A percentile compares a stretch with the other conserved stretches of the same genome.
phyloP scores from a whole-genome alignment of 179 eudicot species.

The Beta macrorhiza region DNA sequence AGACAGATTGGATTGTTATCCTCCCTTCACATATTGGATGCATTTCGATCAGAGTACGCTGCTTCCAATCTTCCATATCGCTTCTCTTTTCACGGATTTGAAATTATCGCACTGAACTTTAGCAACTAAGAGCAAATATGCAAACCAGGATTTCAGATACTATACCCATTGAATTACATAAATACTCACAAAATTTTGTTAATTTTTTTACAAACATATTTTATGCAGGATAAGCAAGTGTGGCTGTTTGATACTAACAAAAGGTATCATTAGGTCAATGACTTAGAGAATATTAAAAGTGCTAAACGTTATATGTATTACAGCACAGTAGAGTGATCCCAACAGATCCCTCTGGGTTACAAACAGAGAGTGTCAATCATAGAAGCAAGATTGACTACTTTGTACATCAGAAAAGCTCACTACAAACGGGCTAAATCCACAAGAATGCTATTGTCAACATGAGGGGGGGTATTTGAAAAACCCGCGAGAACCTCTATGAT shows the following conservation, averaged over 20 bases:
- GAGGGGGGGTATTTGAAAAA: not conserved
- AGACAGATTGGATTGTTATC: no score
- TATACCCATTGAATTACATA: no score
- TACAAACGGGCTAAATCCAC: not conserved
- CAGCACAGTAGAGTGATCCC: not conserved
- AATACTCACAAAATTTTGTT: no score
- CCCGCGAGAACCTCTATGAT: constrained; percentile 35
- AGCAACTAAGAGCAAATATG: no score
- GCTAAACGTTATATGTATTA: not conserved
- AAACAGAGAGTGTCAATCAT: constrained; percentile 11
- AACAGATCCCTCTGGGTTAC: constrained; percentile 2
- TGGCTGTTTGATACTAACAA: not conserved
- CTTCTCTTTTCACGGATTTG: no score
- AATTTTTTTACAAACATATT: no score
- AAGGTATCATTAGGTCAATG: not conserved
- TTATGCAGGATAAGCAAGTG: not conserved
- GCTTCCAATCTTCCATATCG: no score
- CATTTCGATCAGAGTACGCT: not conserved
- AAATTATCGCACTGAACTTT: no score
- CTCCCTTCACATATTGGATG: not conserved
- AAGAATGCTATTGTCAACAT: not conserved
- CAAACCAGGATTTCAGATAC: no score
- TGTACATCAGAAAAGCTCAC: constrained; percentile 6
- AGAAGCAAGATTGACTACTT: constrained; percentile 1
- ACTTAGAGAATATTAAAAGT: not conserved